Base-by-base conservation (phyloP, 805 yeast species). In the Ogataea trehaloabstinens region DNA sequence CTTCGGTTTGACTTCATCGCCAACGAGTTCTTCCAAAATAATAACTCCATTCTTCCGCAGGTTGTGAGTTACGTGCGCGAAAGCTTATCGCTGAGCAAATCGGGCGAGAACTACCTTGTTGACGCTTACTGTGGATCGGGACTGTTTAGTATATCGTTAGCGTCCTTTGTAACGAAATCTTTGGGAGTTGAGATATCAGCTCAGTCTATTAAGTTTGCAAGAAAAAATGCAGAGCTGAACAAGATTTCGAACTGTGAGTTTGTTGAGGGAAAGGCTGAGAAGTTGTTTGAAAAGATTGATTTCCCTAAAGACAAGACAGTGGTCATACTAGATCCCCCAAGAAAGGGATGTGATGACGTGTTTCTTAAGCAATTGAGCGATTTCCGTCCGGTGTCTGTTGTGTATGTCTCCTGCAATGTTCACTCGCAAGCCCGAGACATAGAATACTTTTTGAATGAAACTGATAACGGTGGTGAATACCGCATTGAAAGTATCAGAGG, bases 391-490 rank as follows among this genome's bases (percentile, higher is more conserved):
- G 84, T 84, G 12, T 80, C 81, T 52, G 79, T 93, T 38, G 95
- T 93, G n/a, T 93, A 93, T 64, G 85, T 93, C 41, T 87, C 96
- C 45, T 93, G 99, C 70, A 93, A 93, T 58, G 99, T 93, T 34
- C 97, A 91, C 66, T 87, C 96, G 15, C 99, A 93, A 64, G 98
- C 98, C 4, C 72, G 98, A 52, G 99, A 93, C 60, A 60, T 93
- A 32, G 91, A 87, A 50, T 89, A 80, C 69, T 85, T 93, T 55
- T 61, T 90, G 40, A 76, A 73, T 45, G 72, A 80, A 25, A 81
- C 91, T 6, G 71, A 66, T 24, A 68, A 78, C 48, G 93, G 93
- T 4, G 51, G 58, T 6, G 56, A 72, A 28, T 93, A 88, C 66
- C 67, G 66, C 41, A 74, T 93, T 32, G 95, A 87, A 49, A 82